These are phyloP conservation scores for Lippia alba DNA, from an alignment of 305 asterid genomes.

Conservation along the genomic window DNA sequence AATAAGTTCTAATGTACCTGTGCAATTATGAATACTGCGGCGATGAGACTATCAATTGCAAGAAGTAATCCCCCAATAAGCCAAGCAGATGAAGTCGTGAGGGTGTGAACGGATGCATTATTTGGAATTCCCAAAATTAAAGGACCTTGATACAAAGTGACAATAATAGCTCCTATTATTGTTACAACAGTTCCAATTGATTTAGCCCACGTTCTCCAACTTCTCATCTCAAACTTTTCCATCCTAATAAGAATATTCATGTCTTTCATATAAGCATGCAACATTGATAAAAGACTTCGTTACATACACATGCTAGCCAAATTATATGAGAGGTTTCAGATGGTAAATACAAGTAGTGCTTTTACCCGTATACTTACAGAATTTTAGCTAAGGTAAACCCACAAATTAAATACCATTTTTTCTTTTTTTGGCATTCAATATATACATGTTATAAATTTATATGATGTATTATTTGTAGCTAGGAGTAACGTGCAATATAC, in stretches of 20 bases:
- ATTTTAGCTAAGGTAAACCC: too few species aligned
- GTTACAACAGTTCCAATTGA: constrained; percentile 51
- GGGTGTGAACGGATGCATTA: constrained; percentile 25
- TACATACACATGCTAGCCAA: too few species aligned
- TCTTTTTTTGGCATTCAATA: too few species aligned
- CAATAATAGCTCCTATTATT: constrained; percentile 50
- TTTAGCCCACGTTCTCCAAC: constrained; percentile 48
- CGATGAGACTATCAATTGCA: constrained; percentile 40
- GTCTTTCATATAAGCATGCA: too few species aligned
- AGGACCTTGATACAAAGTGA: constrained; percentile 62
- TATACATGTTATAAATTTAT: too few species aligned
- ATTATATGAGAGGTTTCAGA: too few species aligned
- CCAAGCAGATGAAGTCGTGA: constrained; percentile 50
- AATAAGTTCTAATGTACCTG: constrained; percentile 40
- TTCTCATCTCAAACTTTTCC: constrained; percentile 49
- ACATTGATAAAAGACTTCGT: too few species aligned
- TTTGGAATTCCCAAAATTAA: constrained; percentile 36
- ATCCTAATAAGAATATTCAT: constrained; percentile 37
- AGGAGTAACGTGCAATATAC: too few species aligned
- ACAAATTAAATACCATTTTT: too few species aligned
- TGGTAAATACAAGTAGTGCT: too few species aligned
- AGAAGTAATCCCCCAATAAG: constrained; percentile 59
- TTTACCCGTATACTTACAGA: too few species aligned
- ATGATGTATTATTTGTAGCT: too few species aligned
- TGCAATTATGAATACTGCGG: constrained; percentile 51